Base-by-base conservation (phyloP, 2,329 filamentous ascomycete genomes). In the Pezizomycotina sp. region DNA sequence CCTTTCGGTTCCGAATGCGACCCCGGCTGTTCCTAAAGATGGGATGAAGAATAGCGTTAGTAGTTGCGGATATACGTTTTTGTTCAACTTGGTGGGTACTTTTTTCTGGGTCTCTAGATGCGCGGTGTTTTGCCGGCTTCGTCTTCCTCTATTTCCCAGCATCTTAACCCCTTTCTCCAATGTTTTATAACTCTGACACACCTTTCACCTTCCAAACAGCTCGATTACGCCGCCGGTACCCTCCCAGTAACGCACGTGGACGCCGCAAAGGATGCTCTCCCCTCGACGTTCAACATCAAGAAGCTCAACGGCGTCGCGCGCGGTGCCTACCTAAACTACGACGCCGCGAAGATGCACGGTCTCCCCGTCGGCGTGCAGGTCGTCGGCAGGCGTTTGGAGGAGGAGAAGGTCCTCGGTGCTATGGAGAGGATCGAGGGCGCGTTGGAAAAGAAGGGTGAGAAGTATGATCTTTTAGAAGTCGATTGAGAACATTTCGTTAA, bases 51-150 rank as follows among this genome's bases (percentile, higher is more conserved):
- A 86, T 50, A 81, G 81, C 2, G 73, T 89, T 27, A 78, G 77
- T 45, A 81, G 75, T 48, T 93, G 84, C 51, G 83, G 82, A 1
- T 93, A 95, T 53, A 93, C 84, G 0, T 92, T 93, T 55, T 59
- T 92, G 37, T 95, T 89, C 62, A 93, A 93, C 51, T 48, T 93
- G 52, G 75, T 79, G 60, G 58, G 70, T 60, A 5, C 24, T 34
- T 6, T 10, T 26, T 25, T n/a, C 20, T 23, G 22, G 10, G 20
- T 20, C 8, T 15, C 5, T 21, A 34, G 6, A 16, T 39, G 18
- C 4, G 16, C 10, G 8, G 27, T 8, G 8, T 9, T n/a, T n/a
- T n/a, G n/a, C n/a, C n/a, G n/a, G n/a, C n/a, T n/a, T n/a, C n/a
- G 8, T 14, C 27, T 8, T 14, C 7, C 7, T 14, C 8, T 14